Base-by-base conservation (phyloP, 1,284 basidiomycete genomes). In the Malassezia pachydermatis region DNA sequence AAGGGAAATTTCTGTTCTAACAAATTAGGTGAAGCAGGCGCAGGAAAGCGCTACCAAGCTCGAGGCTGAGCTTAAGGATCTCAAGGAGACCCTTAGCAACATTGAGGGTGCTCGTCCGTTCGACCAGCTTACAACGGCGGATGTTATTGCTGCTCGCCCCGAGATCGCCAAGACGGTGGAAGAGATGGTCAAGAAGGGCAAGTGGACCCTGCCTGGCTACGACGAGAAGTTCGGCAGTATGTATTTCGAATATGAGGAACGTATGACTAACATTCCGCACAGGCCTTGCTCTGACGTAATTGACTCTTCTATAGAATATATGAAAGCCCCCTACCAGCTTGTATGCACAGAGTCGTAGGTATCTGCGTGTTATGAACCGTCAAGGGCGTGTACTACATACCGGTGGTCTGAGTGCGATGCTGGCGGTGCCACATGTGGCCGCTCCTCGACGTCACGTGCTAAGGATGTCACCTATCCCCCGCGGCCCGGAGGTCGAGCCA, bases 131-230 rank as follows among this genome's bases (percentile, higher is more conserved):
- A 92, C 88, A 43, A 87, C 82, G 58, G 83, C 85, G 66, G 94
- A 99, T 63, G 86, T 98, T 63, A 82, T 84, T 62, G 79, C 83
- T 58, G 92, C 94, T 42, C 84, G 90, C 74, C 94, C 94, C 40
- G 87, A 89, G 75, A 84, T 98, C 73, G 76, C 79, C 44, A 82
- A 94, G 76, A 82, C 87, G 40, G 87, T 95, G 63, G 88, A 96
- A 78, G 89, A 82, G 66, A 96, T 96, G 89, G 75, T 96, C 68
- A 84, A 86, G 81, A 94, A 98, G 79, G 94, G 94, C 75, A 96
- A 96, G 78, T 98, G 88, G 85, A 86, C 84, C 71, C 88, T 94
- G 51, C 69, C 69, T 29, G 67, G 67, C 33, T 72, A 72, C 66
- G 58, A 63, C 41, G 69, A 70, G 58, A 70, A 67, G 62, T 70